Conservation (phyloP, 768 basidiomycete species). For the Cystofilobasidium capitatum region DNA sequence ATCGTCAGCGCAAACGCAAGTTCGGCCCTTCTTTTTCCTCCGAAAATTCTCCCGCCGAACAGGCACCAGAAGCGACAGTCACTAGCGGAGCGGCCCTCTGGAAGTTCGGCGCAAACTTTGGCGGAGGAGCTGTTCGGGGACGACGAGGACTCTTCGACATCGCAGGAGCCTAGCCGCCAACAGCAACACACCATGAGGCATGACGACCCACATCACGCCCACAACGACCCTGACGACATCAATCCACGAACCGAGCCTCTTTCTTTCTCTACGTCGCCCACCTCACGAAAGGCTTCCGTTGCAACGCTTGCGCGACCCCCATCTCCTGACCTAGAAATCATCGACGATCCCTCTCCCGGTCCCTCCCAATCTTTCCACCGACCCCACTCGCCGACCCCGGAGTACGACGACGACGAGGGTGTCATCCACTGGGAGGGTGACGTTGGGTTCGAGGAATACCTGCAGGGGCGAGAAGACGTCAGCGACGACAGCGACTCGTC, state of each 20-base stretch:
- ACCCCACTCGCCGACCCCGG: neutral
- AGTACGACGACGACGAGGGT: conserved; percentile 7
- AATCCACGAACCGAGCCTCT: too few species aligned
- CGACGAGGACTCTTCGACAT: neutral
- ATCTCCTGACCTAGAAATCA: too few species aligned
- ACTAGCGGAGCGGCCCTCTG: neutral
- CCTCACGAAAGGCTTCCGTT: too few species aligned
- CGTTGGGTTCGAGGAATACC: neutral
- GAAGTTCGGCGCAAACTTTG: neutral
- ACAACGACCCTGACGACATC: too few species aligned
- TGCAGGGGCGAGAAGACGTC: neutral
- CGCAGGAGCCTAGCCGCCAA: neutral
- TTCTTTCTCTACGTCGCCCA: too few species aligned
- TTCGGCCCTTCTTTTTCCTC: neutral
- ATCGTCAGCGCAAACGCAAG: neutral
- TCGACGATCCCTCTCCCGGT: too few species aligned
- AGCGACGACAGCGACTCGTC: too few species aligned
- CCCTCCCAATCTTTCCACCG: neutral
- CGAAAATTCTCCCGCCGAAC: neutral
- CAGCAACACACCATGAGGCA: too few species aligned
- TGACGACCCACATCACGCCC: too few species aligned
- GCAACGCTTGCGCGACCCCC: too few species aligned
- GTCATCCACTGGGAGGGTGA: conserved; percentile 15
- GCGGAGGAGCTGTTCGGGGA: neutral
- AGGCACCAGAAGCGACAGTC: too few species aligned